Base-by-base conservation (phyloP, 202 grass and related monocot species). In the Zizania palustris region DNA sequence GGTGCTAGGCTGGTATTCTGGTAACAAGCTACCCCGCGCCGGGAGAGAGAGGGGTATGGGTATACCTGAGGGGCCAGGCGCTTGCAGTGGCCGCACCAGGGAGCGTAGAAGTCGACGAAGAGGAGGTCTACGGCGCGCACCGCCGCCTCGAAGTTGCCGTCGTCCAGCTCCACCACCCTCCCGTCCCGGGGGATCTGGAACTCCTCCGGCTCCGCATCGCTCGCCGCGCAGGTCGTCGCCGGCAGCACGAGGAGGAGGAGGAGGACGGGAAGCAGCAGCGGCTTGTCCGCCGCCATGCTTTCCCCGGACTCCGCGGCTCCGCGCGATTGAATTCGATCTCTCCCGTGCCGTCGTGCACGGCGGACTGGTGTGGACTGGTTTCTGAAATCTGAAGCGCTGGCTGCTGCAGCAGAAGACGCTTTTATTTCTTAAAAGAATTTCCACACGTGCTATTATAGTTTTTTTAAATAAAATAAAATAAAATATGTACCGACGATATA, bases 31-130 rank as follows among this genome's bases (percentile, higher is more conserved):
- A n/a, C n/a, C n/a, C n/a, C n/a, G n/a, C n/a, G n/a, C n/a, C n/a
- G n/a, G n/a, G n/a, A n/a, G n/a, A n/a, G n/a, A n/a, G n/a, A n/a
- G n/a, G n/a, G n/a, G n/a, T n/a, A n/a, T n/a, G n/a, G n/a, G n/a
- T n/a, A 58, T 77, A 97, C 94, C 94, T 97, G 88, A 6, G 94
- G 94, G 58, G 91, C 75, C 72, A 97, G 91, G 72, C 91, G 88
- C 73, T 93, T 91, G 91, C 94, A 97, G 74, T 97, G 94, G 56
- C 94, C 94, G n/a, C 94, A 97, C 94, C 94, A 97, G 7, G 94
- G 91, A 1, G 94, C 94, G 49, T 97, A 93, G 84, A 97, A 97
- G 50, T 97, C 91, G 16, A 97, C 88, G 68, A 97, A 88, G 76
- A 97, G 54, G 69, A 72, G 76, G 45, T 90, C 91, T 62, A 75